Evolutionary conservation across 176 grass and related monocot genomes (phyloP), one percentile per base, ranked within the genome.

Genomic region (Cenchrus americanus): DNA sequence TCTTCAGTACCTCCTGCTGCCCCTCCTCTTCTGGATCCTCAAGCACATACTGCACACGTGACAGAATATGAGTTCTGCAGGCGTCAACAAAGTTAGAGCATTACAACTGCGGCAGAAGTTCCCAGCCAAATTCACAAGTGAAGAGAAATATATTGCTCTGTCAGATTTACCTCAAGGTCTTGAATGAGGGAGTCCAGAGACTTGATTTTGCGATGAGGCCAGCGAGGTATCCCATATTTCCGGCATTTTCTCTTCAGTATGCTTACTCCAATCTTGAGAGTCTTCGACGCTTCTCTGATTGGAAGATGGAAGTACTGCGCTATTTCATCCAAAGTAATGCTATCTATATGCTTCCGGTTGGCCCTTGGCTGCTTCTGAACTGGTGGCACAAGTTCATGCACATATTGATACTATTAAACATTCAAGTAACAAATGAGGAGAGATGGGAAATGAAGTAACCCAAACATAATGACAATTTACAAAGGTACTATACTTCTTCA

Each of bases 191-290:
- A 89, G 32, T 89, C 80, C 7, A 94, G 76, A 53, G 92, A 94
- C 70, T 94, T 94, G 75, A 94, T 89, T 66, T 94, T 94, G 40
- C 89, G 76, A 66, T 94, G 86, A 66, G 92, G 92, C 92, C 92
- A 94, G 8, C 89, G 88, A 68, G 76, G 75, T 62, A 94, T 94
- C 66, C 86, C 89, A 55, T 91, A 91, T 78, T 91, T 68, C 63
- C 89, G 82, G 83, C 92, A 94, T 81, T 94, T 94, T 62, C 63
- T 89, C 86, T 94, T 94, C 80, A 94, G 49, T 72, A 94, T 86
- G 60, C 89, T 94, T 8, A 91, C 82, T 69, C 89, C 92, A 48
- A 94, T 86, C 42, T 91, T 84, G 15, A 94, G 70, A 79, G 53
- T 84, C 27, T 60, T 91, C 26, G 89, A 94, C 64, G 92, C 89